Evolutionary conservation across 176 grass and related monocot genomes (phyloP).

Genomic region (Musa acuminata): DNA sequence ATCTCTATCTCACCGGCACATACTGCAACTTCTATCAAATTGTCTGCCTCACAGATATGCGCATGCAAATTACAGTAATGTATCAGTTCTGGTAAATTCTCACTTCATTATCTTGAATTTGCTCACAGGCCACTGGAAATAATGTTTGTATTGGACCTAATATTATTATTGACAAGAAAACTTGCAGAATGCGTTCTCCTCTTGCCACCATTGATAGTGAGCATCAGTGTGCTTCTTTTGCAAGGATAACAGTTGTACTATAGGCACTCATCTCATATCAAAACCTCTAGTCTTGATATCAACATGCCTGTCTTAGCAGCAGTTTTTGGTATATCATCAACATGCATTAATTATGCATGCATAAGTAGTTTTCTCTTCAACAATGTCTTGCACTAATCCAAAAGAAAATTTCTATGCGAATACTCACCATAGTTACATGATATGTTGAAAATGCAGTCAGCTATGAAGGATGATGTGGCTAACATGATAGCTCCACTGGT

Average conservation of each 20-base stretch:
- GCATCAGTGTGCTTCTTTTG: too few relatives aligned
- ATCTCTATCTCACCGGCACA: slow-evolving; percentile 12
- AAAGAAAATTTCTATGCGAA: not conserved
- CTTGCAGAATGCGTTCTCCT: too few relatives aligned
- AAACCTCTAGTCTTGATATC: not conserved
- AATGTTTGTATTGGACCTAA: not conserved
- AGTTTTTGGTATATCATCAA: too few relatives aligned
- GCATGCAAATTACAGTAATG: slow-evolving; percentile 6
- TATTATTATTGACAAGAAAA: not conserved
- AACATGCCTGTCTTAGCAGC: not conserved
- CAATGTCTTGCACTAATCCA: too few relatives aligned
- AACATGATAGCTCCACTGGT: not conserved
- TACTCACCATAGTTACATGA: not conserved
- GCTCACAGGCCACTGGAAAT: not conserved
- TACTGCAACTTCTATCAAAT: slow-evolving; percentile 17
- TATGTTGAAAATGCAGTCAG: not conserved
- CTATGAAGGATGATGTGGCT: not conserved
- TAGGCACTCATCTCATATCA: too few relatives aligned
- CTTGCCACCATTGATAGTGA: too few relatives aligned
- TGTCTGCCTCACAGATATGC: slow-evolving; percentile 12
- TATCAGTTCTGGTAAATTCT: slow-evolving; percentile 6
- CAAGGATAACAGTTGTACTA: too few relatives aligned
- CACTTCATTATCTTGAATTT: not conserved
- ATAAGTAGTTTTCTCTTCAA: too few relatives aligned
- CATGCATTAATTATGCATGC: too few relatives aligned